Percentiles rank a stretch among this genome's conserved stretches.
Conservation (phyloP, 805 yeast species). For the Candida multigemmis region DNA sequence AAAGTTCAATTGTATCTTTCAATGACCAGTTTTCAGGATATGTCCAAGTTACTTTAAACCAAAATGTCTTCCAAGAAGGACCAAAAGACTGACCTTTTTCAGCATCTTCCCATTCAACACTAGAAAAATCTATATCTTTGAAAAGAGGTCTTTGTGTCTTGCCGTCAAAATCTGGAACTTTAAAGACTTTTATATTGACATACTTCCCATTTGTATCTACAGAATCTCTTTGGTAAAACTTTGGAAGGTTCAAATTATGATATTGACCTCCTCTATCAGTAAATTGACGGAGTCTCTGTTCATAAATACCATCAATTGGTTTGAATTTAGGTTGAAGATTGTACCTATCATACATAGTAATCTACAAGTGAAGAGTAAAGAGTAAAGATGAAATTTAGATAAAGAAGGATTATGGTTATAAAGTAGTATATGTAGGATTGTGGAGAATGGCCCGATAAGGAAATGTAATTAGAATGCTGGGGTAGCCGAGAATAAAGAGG, state of each 20-base stretch:
- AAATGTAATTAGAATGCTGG: neutral
- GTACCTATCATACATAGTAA: conserved; percentile 10
- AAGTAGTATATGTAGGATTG: neutral
- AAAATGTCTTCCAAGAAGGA: conserved; percentile 95
- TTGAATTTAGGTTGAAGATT: conserved; percentile 55
- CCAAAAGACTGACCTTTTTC: conserved; percentile 71
- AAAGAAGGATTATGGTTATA: neutral
- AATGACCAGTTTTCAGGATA: conserved; percentile 55
- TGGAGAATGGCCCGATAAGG: neutral
- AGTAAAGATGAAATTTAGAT: neutral
- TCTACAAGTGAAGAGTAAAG: neutral
- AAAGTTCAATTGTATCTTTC: conserved; percentile 47
- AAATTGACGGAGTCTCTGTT: conserved; percentile 68
- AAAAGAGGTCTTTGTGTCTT: conserved; percentile 54
- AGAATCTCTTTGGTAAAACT: conserved; percentile 61
- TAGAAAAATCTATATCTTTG: conserved; percentile 41
- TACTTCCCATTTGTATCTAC: conserved; percentile 34
- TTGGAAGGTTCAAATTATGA: conserved; percentile 63
- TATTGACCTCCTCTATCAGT: conserved; percentile 69
- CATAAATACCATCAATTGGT: conserved; percentile 68
- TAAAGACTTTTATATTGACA: conserved; percentile 57
- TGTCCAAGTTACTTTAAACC: conserved; percentile 69
- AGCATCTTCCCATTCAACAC: conserved; percentile 44
- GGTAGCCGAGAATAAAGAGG: neutral
- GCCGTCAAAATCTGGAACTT: conserved; percentile 54